Base-by-base conservation (phyloP, 352 stramenopile species). In the Thalassiosira mediterranea region DNA sequence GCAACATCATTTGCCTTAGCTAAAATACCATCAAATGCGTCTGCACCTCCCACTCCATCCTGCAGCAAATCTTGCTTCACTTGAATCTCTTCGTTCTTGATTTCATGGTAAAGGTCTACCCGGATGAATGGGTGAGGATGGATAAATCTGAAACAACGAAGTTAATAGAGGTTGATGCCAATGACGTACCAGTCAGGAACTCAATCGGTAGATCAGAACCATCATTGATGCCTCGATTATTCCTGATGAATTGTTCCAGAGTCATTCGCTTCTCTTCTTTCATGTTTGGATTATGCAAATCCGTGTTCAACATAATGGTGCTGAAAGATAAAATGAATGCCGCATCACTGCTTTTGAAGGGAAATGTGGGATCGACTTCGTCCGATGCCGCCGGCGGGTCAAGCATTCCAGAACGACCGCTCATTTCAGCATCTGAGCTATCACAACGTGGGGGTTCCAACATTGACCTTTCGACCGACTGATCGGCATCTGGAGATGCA, bases 201-300 rank as follows among this genome's bases (percentile, higher is more conserved):
- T 97, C 95, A 21, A 94, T 83, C 0, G 95, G 95, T 4, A 99
- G 84, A 84, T 98, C 96, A 19, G 95, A 89, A 3, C 95, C 96
- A 57, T 95, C 95, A 86, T 98, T 98, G 62, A 98, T 98, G 10
- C 96, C 97, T 23, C 95, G 93, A 72, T 98, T 98, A 72, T 98
- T 98, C 48, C 94, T 84, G 4, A 98, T 86, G 71, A 99, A 99
- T 25, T 96, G 91, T 23, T 96, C 88, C 44, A 95, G 91, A 1
- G 94, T 98, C 96, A 99, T 99, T 60, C 84, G 47, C 60, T 89
- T 91, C 37, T 83, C 76, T 21, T 90, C 74, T 29, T 84, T 81
- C 56, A 91, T 91, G 37, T 78, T 88, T 7, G 87, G 81, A 68
- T 95, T 96, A 65, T 93, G 89, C 38, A 96, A 80, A 76, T 97